These are phyloP conservation scores for Magnaporthiopsis incrustans DNA, from an alignment of 2,329 filamentous ascomycete genomes.

Conservation along the genomic window DNA sequence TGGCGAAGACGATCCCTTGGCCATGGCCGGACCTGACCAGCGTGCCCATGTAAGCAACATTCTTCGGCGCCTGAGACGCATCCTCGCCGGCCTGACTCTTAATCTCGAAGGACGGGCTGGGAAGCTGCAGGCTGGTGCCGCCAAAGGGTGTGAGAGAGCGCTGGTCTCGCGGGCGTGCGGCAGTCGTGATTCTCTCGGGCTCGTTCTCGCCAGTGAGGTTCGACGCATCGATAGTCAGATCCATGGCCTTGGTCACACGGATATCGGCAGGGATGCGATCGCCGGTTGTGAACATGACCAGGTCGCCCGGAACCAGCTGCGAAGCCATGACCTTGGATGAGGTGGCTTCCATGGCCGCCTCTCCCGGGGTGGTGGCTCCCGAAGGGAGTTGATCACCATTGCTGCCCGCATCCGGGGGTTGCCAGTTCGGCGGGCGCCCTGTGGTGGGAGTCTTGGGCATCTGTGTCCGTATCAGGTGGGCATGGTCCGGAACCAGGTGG, in stretches of 20 bases:
- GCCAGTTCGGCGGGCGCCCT: constrained; percentile 37
- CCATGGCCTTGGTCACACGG: constrained; percentile 81
- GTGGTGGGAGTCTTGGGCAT: constrained; percentile 27
- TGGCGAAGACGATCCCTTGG: constrained; percentile 94
- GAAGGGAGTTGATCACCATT: constrained; percentile 34
- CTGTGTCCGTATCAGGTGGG: constrained; percentile 73
- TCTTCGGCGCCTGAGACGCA: constrained; percentile 66
- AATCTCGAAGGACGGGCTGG: constrained; percentile 36
- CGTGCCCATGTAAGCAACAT: constrained; percentile 98
- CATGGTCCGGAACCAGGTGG: constrained; percentile 88
- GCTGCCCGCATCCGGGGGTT: constrained; percentile 21
- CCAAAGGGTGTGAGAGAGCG: constrained; percentile 17
- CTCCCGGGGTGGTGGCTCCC: constrained; percentile 47
- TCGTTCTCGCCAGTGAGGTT: constrained; percentile 97
- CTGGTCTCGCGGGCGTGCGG: constrained; percentile 36
- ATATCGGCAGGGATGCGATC: constrained; percentile 96
- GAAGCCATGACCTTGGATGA: constrained; percentile 81
- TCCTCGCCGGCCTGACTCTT: constrained; percentile 55
- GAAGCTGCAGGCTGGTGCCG: constrained; percentile 22
- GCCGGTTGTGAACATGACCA: constrained; percentile 90
- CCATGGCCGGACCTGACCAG: constrained; percentile 91
- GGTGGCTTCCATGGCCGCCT: constrained; percentile 58
- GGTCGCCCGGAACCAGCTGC: constrained; percentile 82
- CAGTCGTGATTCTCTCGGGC: constrained; percentile 70
- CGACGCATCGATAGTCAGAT: constrained; percentile 91